These are phyloP conservation scores for Ochetophila trinervis DNA, from an alignment of 306 rosid species.

Conservation along the genomic window DNA sequence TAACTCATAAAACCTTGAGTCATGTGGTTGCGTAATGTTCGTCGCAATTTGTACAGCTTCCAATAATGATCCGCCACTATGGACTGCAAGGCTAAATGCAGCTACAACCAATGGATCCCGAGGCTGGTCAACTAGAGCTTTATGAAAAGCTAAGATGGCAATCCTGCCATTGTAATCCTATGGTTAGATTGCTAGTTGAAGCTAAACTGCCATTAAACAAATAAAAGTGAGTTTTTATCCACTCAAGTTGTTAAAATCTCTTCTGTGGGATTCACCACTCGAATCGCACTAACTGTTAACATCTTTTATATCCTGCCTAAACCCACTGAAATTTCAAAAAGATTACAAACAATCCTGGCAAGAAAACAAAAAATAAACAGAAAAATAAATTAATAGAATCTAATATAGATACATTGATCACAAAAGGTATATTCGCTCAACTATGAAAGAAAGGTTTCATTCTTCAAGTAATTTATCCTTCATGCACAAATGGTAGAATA, in stretches of 20 bases:
- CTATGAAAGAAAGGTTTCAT: too few relatives aligned
- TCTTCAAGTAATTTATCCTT: too few relatives aligned
- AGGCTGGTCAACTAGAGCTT: slow-evolving; percentile 40
- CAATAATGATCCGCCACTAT: slow-evolving; percentile 33
- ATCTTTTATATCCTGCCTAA: too few relatives aligned
- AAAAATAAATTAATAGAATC: too few relatives aligned
- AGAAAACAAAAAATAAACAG: too few relatives aligned
- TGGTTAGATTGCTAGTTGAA: slow-evolving; percentile 1
- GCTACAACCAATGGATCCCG: slow-evolving; percentile 40
- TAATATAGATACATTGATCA: too few relatives aligned
- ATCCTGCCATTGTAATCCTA: slow-evolving; percentile 27
- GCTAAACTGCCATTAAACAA: not conserved
- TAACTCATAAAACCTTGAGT: slow-evolving; percentile 27
- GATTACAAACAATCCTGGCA: too few relatives aligned
- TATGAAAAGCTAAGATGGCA: slow-evolving; percentile 43
- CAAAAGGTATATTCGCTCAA: too few relatives aligned
- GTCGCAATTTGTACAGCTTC: slow-evolving; percentile 30
- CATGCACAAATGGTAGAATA: too few relatives aligned
- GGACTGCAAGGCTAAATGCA: slow-evolving; percentile 38
- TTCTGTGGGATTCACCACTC: not conserved
- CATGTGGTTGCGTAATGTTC: slow-evolving; percentile 27
- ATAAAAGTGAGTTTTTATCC: not conserved
- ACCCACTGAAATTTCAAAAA: too few relatives aligned
- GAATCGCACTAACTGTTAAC: not conserved
- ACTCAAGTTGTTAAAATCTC: not conserved